Base-by-base conservation (phyloP, 2,329 filamentous ascomycete species). In the Aspergillus niger region DNA sequence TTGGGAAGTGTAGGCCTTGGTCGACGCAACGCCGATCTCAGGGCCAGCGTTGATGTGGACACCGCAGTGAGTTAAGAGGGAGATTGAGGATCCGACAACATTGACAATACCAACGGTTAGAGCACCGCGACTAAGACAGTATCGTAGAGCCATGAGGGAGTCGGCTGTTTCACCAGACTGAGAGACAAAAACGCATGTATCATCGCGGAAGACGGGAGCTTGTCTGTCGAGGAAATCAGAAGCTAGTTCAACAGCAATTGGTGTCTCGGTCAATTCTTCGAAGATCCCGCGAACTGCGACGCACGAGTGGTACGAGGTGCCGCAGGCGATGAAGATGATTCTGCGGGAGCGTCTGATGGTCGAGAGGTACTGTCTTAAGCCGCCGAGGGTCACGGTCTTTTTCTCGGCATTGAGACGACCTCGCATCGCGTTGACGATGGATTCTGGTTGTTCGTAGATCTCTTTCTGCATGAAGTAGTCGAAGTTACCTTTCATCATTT, bases 381-480 rank as follows among this genome's bases (percentile, higher is more conserved):
- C 95, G 84, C 95, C 95, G 26, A 99, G 88, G 8, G 94, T 98
- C 71, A 99, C 93, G 60, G 88, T 91, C 85, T 96, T 96, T 85
- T 97, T 96, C 72, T 88, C 89, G 62, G 90, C 85, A 79, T 99
- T 95, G 72, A 99, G 84, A 82, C 95, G 95, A 81, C 95, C 95
- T 88, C 95, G 92, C 95, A 99, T 99, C 69, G 95, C 97, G 86
- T 99, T 98, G 83, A 99, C 89, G 63, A 99, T 92, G 13, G 95
- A 99, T 82, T 99, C 95, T 74, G 95, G 95, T 84, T 99, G 95
- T 85, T 99, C 95, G 79, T 98, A 99, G 74, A 99, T 99, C 80
- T 99, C 95, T 88, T 99, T 99, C 80, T 99, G 95, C 95, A 99
- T 99, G 85, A 97, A 99, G 83, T 99, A 95, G 79, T 99, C 95